These are phyloP conservation scores for Gynochthodes officinalis DNA, from an alignment of 257 asterid species.

Conservation along the genomic window DNA sequence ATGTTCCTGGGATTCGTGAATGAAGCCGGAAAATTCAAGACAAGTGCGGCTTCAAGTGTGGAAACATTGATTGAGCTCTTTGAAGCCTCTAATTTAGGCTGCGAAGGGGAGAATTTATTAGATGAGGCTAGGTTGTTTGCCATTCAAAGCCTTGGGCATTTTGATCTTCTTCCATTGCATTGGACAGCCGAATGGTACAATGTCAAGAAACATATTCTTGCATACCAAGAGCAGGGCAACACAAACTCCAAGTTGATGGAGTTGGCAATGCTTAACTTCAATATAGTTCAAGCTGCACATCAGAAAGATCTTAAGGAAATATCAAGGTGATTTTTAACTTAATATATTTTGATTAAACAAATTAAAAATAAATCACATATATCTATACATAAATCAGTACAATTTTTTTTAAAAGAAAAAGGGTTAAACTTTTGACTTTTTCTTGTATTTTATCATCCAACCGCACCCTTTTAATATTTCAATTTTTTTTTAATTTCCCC, in stretches of 20 bases:
- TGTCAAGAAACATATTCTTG: slow-evolving; percentile 36
- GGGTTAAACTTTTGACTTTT: too few relatives aligned
- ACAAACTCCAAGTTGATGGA: slow-evolving; percentile 26
- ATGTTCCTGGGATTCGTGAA: slow-evolving; percentile 26
- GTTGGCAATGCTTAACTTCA: slow-evolving; percentile 59
- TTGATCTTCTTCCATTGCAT: slow-evolving; percentile 32
- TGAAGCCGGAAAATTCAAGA: slow-evolving; percentile 17
- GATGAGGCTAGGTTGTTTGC: slow-evolving; percentile 26
- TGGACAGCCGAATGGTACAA: slow-evolving; percentile 54
- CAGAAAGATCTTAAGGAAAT: slow-evolving; percentile 54
- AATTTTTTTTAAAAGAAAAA: too few relatives aligned
- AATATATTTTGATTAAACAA: too few relatives aligned
- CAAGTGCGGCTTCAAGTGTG: slow-evolving; percentile 6
- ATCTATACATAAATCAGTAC: too few relatives aligned
- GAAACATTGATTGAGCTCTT: slow-evolving; percentile 31
- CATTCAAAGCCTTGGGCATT: not conserved
- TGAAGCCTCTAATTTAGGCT: slow-evolving; percentile 52
- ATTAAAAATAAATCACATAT: too few relatives aligned
- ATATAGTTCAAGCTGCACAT: slow-evolving; percentile 48
- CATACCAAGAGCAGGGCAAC: slow-evolving; percentile 3
- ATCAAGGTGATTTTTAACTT: slow-evolving; percentile 32
- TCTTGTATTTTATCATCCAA: too few relatives aligned
- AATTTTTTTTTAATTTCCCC: not conserved
- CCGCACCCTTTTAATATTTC: too few relatives aligned
- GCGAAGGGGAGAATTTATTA: slow-evolving; percentile 32